phyloP scores from a whole-genome alignment of 192 early-diverging fungal genomes.

The Coemansia sp. region DNA sequence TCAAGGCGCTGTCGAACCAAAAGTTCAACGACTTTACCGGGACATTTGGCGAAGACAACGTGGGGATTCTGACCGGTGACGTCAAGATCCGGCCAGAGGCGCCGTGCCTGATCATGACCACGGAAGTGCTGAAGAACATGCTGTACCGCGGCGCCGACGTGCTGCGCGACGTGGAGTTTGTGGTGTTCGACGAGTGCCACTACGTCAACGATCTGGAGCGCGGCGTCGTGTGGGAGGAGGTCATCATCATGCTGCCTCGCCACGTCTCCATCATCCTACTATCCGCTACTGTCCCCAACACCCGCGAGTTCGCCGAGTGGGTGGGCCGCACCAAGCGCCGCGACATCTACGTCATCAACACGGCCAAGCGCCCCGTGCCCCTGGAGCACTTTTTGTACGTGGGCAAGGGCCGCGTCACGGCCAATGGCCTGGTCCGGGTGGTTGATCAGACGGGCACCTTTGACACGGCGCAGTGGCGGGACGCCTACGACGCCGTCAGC shows the following conservation, averaged over 20 bases:
- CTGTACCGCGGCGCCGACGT: constrained; percentile 94
- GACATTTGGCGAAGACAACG: constrained; percentile 79
- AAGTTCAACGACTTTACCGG: constrained; percentile 93
- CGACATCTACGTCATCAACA: constrained; percentile 97
- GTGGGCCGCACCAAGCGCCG: constrained; percentile 96
- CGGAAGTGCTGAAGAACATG: constrained; percentile 97
- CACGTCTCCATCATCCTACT: constrained; percentile 93
- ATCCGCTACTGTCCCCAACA: constrained; percentile 97
- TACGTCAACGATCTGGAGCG: constrained; percentile 94
- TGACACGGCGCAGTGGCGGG: constrained; percentile 55
- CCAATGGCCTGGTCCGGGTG: constrained; percentile 81
- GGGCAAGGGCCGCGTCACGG: constrained; percentile 16
- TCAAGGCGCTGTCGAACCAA: constrained; percentile 98
- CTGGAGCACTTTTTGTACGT: constrained; percentile 92
- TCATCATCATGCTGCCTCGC: constrained; percentile 96
- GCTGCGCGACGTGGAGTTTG: constrained; percentile 97
- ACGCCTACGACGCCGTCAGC: constrained; percentile 64
- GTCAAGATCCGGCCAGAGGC: constrained; percentile 95
- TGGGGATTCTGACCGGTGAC: constrained; percentile 97
- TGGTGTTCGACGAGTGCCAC: constrained; percentile 99
- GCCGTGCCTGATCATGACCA: constrained; percentile 98
- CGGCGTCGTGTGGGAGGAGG: constrained; percentile 99
- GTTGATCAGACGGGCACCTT: constrained; percentile 62
- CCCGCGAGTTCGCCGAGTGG: constrained; percentile 98
- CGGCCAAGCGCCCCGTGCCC: constrained; percentile 86